Percentiles rank a stretch among this genome's conserved stretches.
Evolutionary conservation across 2,329 filamentous ascomycete genomes (phyloP).

Genomic region (Curvularia sp.): DNA sequence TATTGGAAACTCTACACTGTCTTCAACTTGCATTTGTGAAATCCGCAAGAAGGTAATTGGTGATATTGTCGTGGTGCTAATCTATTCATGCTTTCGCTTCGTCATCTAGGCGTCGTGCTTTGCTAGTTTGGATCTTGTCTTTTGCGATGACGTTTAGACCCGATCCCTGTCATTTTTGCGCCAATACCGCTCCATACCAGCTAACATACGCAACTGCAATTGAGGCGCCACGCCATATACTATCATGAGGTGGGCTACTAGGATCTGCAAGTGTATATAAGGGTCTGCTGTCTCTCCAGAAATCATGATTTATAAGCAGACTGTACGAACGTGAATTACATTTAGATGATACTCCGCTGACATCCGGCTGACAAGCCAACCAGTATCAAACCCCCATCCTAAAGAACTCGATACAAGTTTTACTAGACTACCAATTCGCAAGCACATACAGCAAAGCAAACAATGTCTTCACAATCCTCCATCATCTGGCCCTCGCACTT

Average conservation of each 20-base stretch:
- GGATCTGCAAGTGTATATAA: neutral
- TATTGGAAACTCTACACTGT: constrained; percentile 18
- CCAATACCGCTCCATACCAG: neutral
- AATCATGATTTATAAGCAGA: neutral
- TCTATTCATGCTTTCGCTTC: neutral
- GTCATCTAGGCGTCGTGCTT: neutral
- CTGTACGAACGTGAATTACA: neutral
- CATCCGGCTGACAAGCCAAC: neutral
- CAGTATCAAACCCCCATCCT: neutral
- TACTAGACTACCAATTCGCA: neutral
- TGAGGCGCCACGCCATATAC: neutral
- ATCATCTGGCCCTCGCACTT: constrained; percentile 45
- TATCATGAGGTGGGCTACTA: neutral
- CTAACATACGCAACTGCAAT: neutral
- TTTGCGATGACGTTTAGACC: constrained; percentile 3
- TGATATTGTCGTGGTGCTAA: neutral
- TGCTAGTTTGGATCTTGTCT: neutral
- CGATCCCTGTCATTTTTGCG: neutral
- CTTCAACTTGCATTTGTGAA: neutral
- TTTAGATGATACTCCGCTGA: neutral
- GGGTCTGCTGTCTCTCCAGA: neutral
- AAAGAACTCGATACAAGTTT: neutral
- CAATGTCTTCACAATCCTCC: constrained; percentile 29
- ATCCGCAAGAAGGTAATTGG: neutral
- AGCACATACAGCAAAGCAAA: neutral